Conservation (phyloP, 306 rosid species). For the Fagus crenata region DNA sequence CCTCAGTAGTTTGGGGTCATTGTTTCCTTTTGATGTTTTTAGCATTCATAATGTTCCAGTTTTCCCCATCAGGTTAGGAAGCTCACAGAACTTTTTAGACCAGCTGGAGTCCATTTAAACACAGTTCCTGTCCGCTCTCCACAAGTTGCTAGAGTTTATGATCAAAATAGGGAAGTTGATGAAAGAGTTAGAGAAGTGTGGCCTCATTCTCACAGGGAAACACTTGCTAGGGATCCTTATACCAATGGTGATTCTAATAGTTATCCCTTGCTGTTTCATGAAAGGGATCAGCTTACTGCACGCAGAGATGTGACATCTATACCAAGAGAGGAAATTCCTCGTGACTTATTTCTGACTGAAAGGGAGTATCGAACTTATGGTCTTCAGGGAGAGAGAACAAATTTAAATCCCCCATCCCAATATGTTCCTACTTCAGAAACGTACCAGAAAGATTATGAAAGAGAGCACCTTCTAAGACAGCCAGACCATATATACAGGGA, state of each 20-base stretch:
- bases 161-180: slow-evolving; percentile 35
- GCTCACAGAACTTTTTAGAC: no score
- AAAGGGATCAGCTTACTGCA: slow-evolving; percentile 44
- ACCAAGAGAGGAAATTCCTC: slow-evolving; percentile 47
- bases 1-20: not conserved
- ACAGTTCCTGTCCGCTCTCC: slow-evolving; percentile 32
- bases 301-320: slow-evolving; percentile 28
- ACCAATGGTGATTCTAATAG: slow-evolving; percentile 32
- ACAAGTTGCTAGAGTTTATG: slow-evolving; percentile 30
- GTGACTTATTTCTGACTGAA: slow-evolving; percentile 51
- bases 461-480: slow-evolving; percentile 42
- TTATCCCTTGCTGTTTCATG: slow-evolving; percentile 35
- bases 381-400: slow-evolving; percentile 56
- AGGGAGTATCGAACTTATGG: slow-evolving; percentile 63
- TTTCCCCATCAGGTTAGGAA: no score
- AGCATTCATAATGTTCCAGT: slow-evolving; percentile 12
- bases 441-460: slow-evolving; percentile 48
- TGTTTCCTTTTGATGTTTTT: slow-evolving; percentile 18
- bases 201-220: slow-evolving; percentile 33
- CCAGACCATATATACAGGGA: slow-evolving; percentile 36
- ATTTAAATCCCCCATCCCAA: slow-evolving; percentile 35
- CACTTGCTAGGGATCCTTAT: slow-evolving; percentile 32
- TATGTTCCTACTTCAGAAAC: slow-evolving; percentile 36
- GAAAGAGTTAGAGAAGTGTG: slow-evolving; percentile 31
- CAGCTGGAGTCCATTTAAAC: slow-evolving; percentile 27